Base-by-base conservation (phyloP, 75 land plant genomes). In the Selaginella tamariscina region DNA sequence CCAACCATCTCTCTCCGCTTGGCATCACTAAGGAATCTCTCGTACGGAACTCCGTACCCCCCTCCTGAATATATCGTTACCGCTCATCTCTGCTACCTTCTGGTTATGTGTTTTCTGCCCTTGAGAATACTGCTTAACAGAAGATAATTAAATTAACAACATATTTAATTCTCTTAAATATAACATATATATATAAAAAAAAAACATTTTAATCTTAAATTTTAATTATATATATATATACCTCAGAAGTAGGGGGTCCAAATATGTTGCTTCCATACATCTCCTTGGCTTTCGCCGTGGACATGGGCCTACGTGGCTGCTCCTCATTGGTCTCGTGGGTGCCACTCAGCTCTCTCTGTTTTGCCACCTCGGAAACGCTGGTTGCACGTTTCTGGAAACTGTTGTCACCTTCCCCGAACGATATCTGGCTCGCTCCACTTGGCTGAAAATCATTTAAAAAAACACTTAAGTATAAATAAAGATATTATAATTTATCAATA, bases 281-380 rank as follows among this genome's bases (percentile, higher is more conserved):
- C 64, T 91, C 96, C 71, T 85, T 88, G 67, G 64, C 71, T 71
- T 91, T 91, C n/a, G 88, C 86, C 70, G 78, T 70, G 18, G 96
- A 91, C 2, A 82, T 44, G n/a, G 75, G 82, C 71, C 80, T 82
- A 39, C 78, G 76, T 67, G 68, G 56, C 55, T 69, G 78, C 1
- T 91, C 96, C 9, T 82, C 33, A 5, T 78, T 78, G 55, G 78
- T 75, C 65, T 83, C 81, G 13, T 74, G 54, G 13, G 76, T 85
- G 21, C 96, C 96, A 78, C 94, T 91, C 2, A 91, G 81, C 73
- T 91, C 97, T 27, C 79, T 74, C 81, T 88, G 97, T 67, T 92
- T 92, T 56, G 95, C 97, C 23, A 92, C 89, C 78, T 92, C 97
- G n/a, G 89, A 68, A 1, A 88, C 9, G 22, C 89, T 77, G 27